Conservation (phyloP, 2,329 filamentous ascomycete species). For the Myriosclerotinia curreyana region DNA sequence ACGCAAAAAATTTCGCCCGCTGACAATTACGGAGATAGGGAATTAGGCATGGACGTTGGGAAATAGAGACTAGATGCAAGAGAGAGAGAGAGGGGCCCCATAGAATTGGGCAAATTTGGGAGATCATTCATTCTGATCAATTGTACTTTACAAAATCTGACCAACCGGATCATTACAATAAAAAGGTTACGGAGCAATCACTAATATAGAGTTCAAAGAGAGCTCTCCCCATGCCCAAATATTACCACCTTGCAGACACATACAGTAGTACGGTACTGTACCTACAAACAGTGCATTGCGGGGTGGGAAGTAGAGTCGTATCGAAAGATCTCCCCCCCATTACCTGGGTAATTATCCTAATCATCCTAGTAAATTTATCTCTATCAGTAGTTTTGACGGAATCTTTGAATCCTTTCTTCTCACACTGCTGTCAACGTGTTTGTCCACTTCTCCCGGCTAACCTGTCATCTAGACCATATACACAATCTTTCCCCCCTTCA, state of each 20-base stretch:
- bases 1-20: neutral
- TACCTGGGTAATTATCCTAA: constrained; percentile 9
- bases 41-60: neutral
- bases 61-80: neutral
- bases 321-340: neutral
- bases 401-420: neutral
- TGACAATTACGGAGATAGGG: neutral
- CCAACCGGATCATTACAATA: neutral
- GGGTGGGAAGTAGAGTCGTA: constrained; percentile 9
- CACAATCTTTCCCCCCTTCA: neutral
- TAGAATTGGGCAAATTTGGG: neutral
- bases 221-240: neutral
- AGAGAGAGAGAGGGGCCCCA: neutral
- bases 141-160: neutral
- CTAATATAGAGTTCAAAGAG: constrained; percentile 4
- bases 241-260: neutral
- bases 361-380: constrained; percentile 7
- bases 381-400: neutral
- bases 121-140: neutral
- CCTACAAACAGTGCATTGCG: constrained; percentile 15
- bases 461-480: neutral
- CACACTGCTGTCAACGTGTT: neutral
- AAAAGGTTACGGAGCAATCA: neutral
- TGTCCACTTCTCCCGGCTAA: neutral
- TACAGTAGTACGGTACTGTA: no score